Evolutionary conservation across 2,329 filamentous ascomycete species (phyloP), one percentile per base, ranked within the genome.

Genomic region (Paradendryphiella salina): DNA sequence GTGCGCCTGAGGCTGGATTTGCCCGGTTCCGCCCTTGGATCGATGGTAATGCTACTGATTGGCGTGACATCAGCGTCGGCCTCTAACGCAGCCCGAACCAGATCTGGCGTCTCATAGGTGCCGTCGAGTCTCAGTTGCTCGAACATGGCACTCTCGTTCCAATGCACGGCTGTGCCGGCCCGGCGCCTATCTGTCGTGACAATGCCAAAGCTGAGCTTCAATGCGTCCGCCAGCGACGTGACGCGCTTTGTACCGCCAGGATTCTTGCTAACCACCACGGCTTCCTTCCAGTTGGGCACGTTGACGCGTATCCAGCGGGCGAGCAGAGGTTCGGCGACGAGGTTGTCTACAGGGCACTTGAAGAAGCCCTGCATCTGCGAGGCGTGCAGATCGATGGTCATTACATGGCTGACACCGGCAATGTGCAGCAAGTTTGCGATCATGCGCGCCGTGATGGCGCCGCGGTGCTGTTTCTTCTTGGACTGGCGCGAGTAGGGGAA

Each of bases 311-410:
- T 96, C 94, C 94, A 99, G 64, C 90, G 88, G 46, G 93, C 91
- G 66, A 99, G 90, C 57, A 97, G 82, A 13, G 94, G 93, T 73
- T 99, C 94, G 43, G 94, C 94, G 65, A 96, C 90, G 45, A 99
- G 85, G 70, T 99, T 97, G 75, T 99, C 94, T 53, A 99, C 93
- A 0, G 94, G 94, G 64, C 93, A 96, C 69, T 89, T 89, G 82
- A 99, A 99, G 78, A 99, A 99, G 51, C 94, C 94, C 77, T 99
- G 94, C 90, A 97, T 97, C 78, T 97, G 94, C n/a, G 81, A 77
- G 67, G 84, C 83, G 77, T 99, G 94, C 23, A 99, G 82, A 71
- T 99, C 94, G 69, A 99, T 88, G 13, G 94, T 99, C 66, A 99
- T 92, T 73, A 99, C 89, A 79, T 99, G 94, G 76, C 96, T 91